Conservation (phyloP, 1,284 basidiomycete species). For the Cryptococcus sp. region DNA sequence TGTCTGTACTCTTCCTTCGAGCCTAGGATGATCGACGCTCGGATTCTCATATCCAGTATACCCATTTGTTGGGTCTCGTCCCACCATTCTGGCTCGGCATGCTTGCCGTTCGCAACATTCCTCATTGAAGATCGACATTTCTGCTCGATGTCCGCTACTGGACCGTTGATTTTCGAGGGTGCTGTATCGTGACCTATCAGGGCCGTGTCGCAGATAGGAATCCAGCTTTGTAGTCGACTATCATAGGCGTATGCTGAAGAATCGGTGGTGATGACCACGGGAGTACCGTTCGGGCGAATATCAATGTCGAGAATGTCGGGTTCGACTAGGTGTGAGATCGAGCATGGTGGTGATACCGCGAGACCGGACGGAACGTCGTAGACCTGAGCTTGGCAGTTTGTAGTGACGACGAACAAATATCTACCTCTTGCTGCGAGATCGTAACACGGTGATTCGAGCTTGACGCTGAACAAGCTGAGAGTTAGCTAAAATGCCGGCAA, state of each 20-base stretch:
- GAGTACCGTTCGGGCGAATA: slow-evolving; percentile 70
- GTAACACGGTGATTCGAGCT: slow-evolving; percentile 65
- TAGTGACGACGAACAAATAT: slow-evolving; percentile 67
- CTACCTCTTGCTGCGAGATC: slow-evolving; percentile 63
- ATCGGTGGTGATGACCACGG: slow-evolving; percentile 68
- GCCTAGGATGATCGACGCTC: slow-evolving; percentile 65
- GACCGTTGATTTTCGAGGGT: slow-evolving; percentile 57
- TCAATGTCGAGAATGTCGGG: slow-evolving; percentile 52
- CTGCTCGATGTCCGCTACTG: slow-evolving; percentile 26
- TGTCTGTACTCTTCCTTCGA: slow-evolving; percentile 78
- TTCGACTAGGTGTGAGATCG: slow-evolving; percentile 59
- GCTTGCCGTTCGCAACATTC: slow-evolving; percentile 9
- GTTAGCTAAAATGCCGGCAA: neutral
- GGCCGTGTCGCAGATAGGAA: slow-evolving; percentile 54
- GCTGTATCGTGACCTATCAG: slow-evolving; percentile 16
- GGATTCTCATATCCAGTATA: slow-evolving; percentile 74
- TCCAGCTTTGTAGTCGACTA: slow-evolving; percentile 60
- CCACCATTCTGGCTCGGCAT: slow-evolving; percentile 63
- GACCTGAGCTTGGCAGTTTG: slow-evolving; percentile 63
- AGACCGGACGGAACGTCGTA: slow-evolving; percentile 66
- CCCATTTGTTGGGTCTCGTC: slow-evolving; percentile 69
- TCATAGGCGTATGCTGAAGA: slow-evolving; percentile 76
- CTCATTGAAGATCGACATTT: neutral
- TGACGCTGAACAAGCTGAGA: slow-evolving; percentile 60
- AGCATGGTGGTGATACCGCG: slow-evolving; percentile 62